Evolutionary conservation across 306 rosid species (phyloP), one percentile per base, ranked within the genome.

Genomic region (Geum urbanum): DNA sequence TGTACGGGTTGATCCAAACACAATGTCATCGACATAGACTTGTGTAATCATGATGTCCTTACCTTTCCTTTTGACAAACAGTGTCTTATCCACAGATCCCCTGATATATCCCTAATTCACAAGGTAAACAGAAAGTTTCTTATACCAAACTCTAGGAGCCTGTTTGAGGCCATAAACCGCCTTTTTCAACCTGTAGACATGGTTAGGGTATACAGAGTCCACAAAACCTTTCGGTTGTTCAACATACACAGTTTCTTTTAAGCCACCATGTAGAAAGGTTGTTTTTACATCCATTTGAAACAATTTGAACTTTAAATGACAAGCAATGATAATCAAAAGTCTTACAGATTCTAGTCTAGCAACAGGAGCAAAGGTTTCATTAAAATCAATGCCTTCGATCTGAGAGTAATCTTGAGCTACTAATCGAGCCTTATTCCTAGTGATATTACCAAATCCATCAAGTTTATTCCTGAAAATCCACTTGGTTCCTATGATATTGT

Each of bases 261-360:
- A n/a, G n/a, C n/a, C n/a, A n/a, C 60, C 39, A 35, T 52, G 39
- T 7, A 68, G 47, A 5, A 68, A 68, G 16, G 37, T 22, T 14
- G 59, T 27, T 7, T 57, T 40, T 6, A 54, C 27, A 53, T 39
- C 62, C 53, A 69, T 69, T 57, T 57, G 43, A 57, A 20, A 57
- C 22, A 66, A 46, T 11, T 46, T 66, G 20, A 57, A 57, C 19
- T 24, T 0, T 3, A 57, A 0, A 3, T 27, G 63, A 57, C 5
- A 57, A 1, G 10, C 10, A 4, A 57, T 2, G 24, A n/a, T n/a
- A 0, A 57, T 7, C 16, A 57, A 4, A 13, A 57, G 27, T 22
- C 40, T 27, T 2, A 27, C 10, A 0, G 0, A 57, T 57, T 57
- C 63, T 5, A 57, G 27, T 6, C 10, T 3, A 13, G 43, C 45